Evolutionary conservation across 1,284 basidiomycete species (phyloP).

Genomic region (Ustilago nuda): DNA sequence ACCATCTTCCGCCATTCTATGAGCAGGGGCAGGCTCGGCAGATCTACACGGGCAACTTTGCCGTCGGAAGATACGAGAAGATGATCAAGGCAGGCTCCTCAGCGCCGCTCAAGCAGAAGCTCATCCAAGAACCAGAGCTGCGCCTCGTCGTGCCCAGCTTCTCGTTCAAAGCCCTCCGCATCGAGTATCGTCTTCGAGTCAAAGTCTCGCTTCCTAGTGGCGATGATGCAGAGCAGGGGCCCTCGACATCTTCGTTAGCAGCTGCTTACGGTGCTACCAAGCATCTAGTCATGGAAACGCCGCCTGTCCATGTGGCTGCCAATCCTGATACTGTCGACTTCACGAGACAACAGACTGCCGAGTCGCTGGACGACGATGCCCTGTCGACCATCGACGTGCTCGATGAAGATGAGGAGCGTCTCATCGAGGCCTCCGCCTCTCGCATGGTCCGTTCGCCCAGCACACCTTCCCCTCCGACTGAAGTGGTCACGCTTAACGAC

Average conservation of each 20-base stretch:
- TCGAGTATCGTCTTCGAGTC: slow-evolving; percentile 48
- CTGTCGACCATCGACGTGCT: slow-evolving; percentile 40
- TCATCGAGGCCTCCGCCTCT: slow-evolving; percentile 33
- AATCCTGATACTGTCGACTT: slow-evolving; percentile 53
- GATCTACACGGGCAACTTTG: slow-evolving; percentile 51
- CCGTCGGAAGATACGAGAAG: slow-evolving; percentile 47
- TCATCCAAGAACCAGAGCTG: slow-evolving; percentile 38
- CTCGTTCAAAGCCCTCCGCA: slow-evolving; percentile 46
- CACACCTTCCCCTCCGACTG: slow-evolving; percentile 5
- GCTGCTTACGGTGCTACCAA: background rate
- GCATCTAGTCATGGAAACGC: slow-evolving; percentile 43
- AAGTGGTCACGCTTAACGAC: slow-evolving; percentile 3
- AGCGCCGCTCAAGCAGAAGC: slow-evolving; percentile 34
- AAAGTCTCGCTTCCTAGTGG: slow-evolving; percentile 30
- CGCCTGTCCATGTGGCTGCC: slow-evolving; percentile 44
- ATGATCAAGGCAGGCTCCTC: slow-evolving; percentile 47
- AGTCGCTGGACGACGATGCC: slow-evolving; percentile 34
- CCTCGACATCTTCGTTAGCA: slow-evolving; percentile 4
- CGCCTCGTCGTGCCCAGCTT: slow-evolving; percentile 49
- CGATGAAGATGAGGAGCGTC: slow-evolving; percentile 47
- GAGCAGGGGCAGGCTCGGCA: slow-evolving; percentile 35
- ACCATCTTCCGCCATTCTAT: slow-evolving; percentile 49
- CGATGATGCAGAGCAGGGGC: background rate
- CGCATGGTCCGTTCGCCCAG: slow-evolving; percentile 4
- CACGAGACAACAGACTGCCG: slow-evolving; percentile 29